Evolutionary conservation across 768 basidiomycete genomes (phyloP), one percentile per base, ranked within the genome.

Genomic region (Galerina sulciceps): DNA sequence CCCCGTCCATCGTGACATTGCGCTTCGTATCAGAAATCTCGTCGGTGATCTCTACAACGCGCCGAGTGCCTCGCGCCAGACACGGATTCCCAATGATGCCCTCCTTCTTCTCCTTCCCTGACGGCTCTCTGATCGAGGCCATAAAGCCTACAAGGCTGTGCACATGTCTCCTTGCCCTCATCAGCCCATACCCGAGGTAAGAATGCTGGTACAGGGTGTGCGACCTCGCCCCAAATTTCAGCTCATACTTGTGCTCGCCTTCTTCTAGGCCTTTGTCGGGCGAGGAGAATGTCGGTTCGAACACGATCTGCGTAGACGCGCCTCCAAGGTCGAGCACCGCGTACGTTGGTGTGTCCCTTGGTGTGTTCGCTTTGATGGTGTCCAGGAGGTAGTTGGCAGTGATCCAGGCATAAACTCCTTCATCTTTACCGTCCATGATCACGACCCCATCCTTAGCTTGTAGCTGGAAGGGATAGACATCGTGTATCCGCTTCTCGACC

Each of bases 381-480:
- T 83, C 81, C 42, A 96, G 77, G 47, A 98, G 81, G 75, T 97
- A 98, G 74, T 99, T 99, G 58, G 92, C 94, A 15, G 96, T 97
- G 64, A 98, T 94, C 96, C 96, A 99, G 26, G 96, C 94, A 70
- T 92, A 99, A n/a, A 98, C 93, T 34, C 94, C 96, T 73, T 98
- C 96, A 70, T 99, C 96, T 63, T 87, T 79, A 8, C 96, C 96
- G 62, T 97, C 96, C 96, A 98, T 96, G 61, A 98, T 88, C 41
- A 82, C 85, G 35, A 96, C 94, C 1, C 84, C 86, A 48, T 86
- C 86, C 61, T 78, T 76, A 22, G 81, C 71, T 0, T 71, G 66
- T 5, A 84, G 60, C 38, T 69, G 76, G 76, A 98, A 99, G 10
- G 88, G 88, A 59, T 88, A 96, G 57, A 73, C 75, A 2, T 67